Conservation (phyloP, 352 stramenopile genomes). For the Lagenidium giganteum region DNA sequence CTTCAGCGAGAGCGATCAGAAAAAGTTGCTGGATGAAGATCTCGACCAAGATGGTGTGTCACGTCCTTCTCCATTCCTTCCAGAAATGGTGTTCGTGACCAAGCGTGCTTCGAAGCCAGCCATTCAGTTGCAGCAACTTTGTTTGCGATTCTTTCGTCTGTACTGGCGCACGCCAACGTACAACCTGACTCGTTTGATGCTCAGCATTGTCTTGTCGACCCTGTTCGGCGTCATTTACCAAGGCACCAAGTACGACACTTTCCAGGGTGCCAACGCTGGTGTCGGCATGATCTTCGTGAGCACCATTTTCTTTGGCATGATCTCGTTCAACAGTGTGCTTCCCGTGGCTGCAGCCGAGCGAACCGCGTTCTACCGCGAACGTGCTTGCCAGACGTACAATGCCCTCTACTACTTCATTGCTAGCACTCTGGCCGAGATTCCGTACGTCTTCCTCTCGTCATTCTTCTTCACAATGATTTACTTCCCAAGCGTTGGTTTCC, state of each 20-base stretch:
- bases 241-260: slow-evolving; percentile 36
- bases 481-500: slow-evolving; percentile 53
- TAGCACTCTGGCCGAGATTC: slow-evolving; percentile 75
- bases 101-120: slow-evolving; percentile 27
- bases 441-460: slow-evolving; percentile 42
- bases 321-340: slow-evolving; percentile 56
- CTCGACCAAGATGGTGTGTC: slow-evolving; percentile 37
- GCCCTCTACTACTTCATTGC: slow-evolving; percentile 45
- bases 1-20: slow-evolving; percentile 31
- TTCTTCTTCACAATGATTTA: slow-evolving; percentile 51
- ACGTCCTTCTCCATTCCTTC: slow-evolving; percentile 24
- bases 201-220: slow-evolving; percentile 54
- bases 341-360: slow-evolving; percentile 65
- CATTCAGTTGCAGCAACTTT: slow-evolving; percentile 28
- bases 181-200: slow-evolving; percentile 63
- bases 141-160: slow-evolving; percentile 26
- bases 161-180: slow-evolving; percentile 57
- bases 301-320: slow-evolving; percentile 75
- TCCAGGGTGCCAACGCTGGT: slow-evolving; percentile 31
- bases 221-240: slow-evolving; percentile 77
- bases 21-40: slow-evolving; percentile 33
- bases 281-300: slow-evolving; percentile 84
- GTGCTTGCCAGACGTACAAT: slow-evolving; percentile 67
- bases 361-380: slow-evolving; percentile 55
- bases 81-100: slow-evolving; percentile 32